Conservation (phyloP, 176 grass and related monocot species). For the Tillandsia fasciculata region DNA sequence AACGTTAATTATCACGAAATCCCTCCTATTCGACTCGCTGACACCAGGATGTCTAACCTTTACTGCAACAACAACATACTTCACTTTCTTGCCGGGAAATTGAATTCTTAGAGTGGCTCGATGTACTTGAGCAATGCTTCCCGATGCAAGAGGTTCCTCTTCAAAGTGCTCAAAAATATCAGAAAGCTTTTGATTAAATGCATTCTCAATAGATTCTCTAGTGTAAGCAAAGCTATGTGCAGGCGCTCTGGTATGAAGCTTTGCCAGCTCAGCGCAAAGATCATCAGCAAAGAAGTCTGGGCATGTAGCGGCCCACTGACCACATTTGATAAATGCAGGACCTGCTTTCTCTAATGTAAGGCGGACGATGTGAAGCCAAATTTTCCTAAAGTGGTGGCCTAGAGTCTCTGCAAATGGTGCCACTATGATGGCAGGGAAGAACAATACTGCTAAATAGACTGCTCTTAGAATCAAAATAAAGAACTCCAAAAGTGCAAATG, state of each 20-base stretch:
- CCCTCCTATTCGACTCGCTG: conserved; percentile 75
- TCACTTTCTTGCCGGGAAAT: conserved; percentile 35
- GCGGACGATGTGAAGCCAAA: conserved; percentile 67
- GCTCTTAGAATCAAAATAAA: conserved; percentile 72
- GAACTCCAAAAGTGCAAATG: conserved; percentile 61
- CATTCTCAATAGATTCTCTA: conserved; percentile 81
- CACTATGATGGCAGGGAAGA: conserved; percentile 76
- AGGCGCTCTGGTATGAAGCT: conserved; percentile 84
- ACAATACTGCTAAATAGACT: conserved; percentile 68
- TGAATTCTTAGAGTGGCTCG: conserved; percentile 59
- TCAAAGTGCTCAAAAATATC: conserved; percentile 94
- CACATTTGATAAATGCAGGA: conserved; percentile 99
- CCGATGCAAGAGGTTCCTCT: conserved; percentile 88
- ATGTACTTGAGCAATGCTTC: conserved; percentile 95
- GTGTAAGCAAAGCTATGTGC: conserved; percentile 78
- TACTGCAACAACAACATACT: conserved; percentile 61
- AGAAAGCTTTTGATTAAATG: conserved; percentile 74
- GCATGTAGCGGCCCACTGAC: conserved; percentile 90
- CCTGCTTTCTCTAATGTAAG: conserved; percentile 76
- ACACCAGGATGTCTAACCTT: conserved; percentile 96
- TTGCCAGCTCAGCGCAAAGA: conserved; percentile 71
- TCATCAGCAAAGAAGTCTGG: conserved; percentile 83
- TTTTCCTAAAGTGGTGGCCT: conserved; percentile 58
- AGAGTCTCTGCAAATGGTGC: conserved; percentile 74
- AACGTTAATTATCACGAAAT: conserved; percentile 80